Conservation (phyloP, 2,329 filamentous ascomycete species). For the Cercospora berteroae region DNA sequence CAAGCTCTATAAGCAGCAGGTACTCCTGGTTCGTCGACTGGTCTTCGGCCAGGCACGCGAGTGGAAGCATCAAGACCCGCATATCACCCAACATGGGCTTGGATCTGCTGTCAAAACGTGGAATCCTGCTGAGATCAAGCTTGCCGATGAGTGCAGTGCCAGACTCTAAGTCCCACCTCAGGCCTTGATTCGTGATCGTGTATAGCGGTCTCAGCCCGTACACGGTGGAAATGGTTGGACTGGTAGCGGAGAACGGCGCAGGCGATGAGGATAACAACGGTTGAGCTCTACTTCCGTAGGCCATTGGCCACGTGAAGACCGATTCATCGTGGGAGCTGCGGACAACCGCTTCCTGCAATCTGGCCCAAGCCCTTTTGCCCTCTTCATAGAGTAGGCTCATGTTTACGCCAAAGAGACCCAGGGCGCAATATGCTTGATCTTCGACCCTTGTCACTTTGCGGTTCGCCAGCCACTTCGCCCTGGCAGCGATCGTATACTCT, state of each 20-base stretch:
- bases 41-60: neutral
- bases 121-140: neutral
- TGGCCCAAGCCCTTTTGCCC: neutral
- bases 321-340: neutral
- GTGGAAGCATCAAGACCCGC: neutral
- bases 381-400: constrained; percentile 33
- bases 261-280: neutral
- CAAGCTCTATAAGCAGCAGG: neutral
- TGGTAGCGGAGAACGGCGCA: neutral
- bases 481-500: neutral
- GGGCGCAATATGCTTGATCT: constrained; percentile 46
- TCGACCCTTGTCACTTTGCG: constrained; percentile 31
- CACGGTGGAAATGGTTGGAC: neutral
- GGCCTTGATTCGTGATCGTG: neutral
- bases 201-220: neutral
- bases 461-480: constrained; percentile 14
- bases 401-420: constrained; percentile 46
- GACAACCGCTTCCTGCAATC: constrained; percentile 11
- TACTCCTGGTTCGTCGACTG: neutral
- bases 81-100: neutral
- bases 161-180: neutral
- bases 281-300: neutral
- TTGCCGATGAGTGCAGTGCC: neutral
- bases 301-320: neutral
- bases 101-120: neutral